Base-by-base conservation (phyloP, 306 rosid species). In the Adenanthera pavonina region DNA sequence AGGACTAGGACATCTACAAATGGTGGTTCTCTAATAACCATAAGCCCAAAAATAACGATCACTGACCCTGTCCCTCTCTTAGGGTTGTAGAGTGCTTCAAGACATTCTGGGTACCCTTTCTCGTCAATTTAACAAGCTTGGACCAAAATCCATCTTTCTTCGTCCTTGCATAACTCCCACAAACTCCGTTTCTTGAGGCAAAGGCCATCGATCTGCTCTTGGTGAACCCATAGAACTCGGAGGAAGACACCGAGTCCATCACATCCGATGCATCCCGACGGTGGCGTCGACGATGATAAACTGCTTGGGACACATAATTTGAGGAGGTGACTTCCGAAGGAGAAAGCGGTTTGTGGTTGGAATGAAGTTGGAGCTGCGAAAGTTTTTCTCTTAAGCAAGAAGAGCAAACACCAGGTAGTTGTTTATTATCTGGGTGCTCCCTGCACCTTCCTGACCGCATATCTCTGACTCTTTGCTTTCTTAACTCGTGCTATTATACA, bases 111-210 rank as follows among this genome's bases (percentile, higher is more conserved):
- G 69, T 85, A 64, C 74, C 85, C 84, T 77, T 93, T 82, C 86
- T 85, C 60, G 89, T 83, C 7, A 86, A 71, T 78, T 82, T 74
- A 44, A 93, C 75, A 51, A 91, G 72, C 87, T 87, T 94, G 9
- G 92, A 89, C 97, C 97, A 94, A 78, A 94, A 80, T 56, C 90
- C 85, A 38, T 75, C 60, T 82, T 84, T 88, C 88, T 85, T 86
- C 30, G 30, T 25, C 59, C 70, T 74, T 57, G 72, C 71, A 44
- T 73, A 59, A 48, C 25, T 43, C 52, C 69, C 82, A 30, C 57
- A 56, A 13, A 36, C 12, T 10, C n/a, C 73, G 41, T 77, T 78
- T 82, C 62, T 84, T 20, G 91, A 46, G 43, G 78, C 78, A 60
- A 87, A 73, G 33, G 92, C 89, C 12, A 84, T 1, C 8, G 97